Evolutionary conservation across 2,329 filamentous ascomycete species (phyloP), one percentile per base, ranked within the genome.

Genomic region (Fusarium tupiense): DNA sequence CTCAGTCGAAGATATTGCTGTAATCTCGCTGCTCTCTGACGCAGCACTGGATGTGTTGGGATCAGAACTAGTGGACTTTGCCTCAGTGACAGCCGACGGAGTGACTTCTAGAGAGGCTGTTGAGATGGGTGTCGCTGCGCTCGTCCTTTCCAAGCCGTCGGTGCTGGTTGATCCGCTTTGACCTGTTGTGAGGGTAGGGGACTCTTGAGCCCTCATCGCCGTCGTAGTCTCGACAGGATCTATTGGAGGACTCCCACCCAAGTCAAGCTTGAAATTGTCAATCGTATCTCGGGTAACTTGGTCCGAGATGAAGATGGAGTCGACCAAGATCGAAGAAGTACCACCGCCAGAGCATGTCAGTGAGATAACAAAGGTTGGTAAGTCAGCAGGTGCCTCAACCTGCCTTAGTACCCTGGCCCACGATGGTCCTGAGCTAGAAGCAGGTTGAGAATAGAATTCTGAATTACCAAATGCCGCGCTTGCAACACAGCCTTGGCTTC

Each of bases 231-330:
- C 22, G 0, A 40, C 41, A 20, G 43, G 14, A n/a, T 20, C 26
- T 1, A 40, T 44, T 2, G 35, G 31, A 20, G 16, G 12, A 11
- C 29, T 10, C 0, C 14, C 35, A n/a, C 46, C 53, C 20, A 72
- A 46, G 4, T 72, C 47, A 17, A 72, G 64, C 3, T 57, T 26
- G 11, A 56, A 68, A 14, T 56, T 31, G 11, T 43, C 58, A 26
- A 72, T 72, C 0, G 61, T 72, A 1, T 68, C 47, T 3, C 68
- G 69, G 1, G 68, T 72, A 3, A 72, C 68, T 22, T 72, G 63
- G 22, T 68, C 59, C 2, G 67, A 72, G 40, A 72, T 47, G 10
- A 72, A 72, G 24, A 72, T 40, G 6, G 69, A 72, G 47, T 72
- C 68, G 13, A 72, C 33, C 11, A 64, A 44, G 1, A 72, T 67